Conservation (phyloP, 2,329 filamentous ascomycete genomes). For the Colletotrichum magnum region DNA sequence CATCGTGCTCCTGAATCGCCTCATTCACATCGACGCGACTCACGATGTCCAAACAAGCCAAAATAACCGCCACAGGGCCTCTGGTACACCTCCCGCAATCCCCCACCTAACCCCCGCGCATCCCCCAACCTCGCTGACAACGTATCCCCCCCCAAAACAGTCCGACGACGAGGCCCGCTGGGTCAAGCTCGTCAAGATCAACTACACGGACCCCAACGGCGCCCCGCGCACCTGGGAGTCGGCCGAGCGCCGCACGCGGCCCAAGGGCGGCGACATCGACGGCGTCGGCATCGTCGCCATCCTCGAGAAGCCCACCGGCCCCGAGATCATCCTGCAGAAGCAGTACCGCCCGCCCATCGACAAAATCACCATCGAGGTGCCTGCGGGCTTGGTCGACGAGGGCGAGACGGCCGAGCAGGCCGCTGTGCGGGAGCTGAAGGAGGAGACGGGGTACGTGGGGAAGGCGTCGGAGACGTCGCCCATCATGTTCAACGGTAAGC, state of each 20-base stretch:
- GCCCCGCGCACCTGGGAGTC: slow-evolving; percentile 77
- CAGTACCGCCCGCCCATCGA: slow-evolving; percentile 76
- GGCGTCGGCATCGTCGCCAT: slow-evolving; percentile 82
- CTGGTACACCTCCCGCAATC: slow-evolving; percentile 52
- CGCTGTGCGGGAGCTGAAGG: slow-evolving; percentile 74
- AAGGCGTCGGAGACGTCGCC: slow-evolving; percentile 70
- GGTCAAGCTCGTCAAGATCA: slow-evolving; percentile 73
- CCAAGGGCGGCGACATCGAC: slow-evolving; percentile 73
- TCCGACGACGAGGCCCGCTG: slow-evolving; percentile 68
- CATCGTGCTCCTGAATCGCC: background rate
- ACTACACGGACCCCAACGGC: slow-evolving; percentile 75
- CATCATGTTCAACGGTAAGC: slow-evolving; percentile 73
- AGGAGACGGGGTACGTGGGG: slow-evolving; percentile 78
- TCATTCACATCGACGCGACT: background rate
- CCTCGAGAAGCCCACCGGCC: slow-evolving; percentile 67
- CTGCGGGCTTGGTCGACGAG: slow-evolving; percentile 74
- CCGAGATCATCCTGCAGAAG: slow-evolving; percentile 75
- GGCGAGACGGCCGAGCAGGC: slow-evolving; percentile 73
- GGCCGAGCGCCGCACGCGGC: slow-evolving; percentile 78
- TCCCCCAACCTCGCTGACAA: background rate
- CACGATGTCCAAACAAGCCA: slow-evolving; percentile 42
- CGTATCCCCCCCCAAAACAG: slow-evolving; percentile 49
- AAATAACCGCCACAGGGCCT: slow-evolving; percentile 59
- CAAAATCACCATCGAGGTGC: slow-evolving; percentile 73
- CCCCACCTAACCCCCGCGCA: too few relatives aligned